Percentiles rank a stretch among this genome's conserved stretches.
Evolutionary conservation across 2,329 filamentous ascomycete genomes (phyloP).

Genomic region (Grosmannia serpens): DNA sequence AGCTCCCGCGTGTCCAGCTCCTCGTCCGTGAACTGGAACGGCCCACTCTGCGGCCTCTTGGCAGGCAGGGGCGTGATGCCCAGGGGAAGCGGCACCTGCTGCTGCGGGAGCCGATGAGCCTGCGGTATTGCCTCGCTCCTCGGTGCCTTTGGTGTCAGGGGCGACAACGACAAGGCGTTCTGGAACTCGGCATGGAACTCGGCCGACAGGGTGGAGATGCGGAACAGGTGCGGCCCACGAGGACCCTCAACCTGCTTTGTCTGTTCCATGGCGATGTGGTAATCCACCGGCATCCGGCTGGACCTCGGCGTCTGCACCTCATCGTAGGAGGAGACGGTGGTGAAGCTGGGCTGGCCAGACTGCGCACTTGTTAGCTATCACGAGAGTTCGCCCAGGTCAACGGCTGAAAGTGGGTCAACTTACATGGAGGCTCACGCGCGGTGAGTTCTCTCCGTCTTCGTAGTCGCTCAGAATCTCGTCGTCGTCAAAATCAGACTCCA

Average conservation of each 20-base stretch:
- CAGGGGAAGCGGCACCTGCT: slow-evolving; percentile 23
- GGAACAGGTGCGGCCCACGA: slow-evolving; percentile 76
- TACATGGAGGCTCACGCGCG: slow-evolving; percentile 58
- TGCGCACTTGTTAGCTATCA: slow-evolving; percentile 20
- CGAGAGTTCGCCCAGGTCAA: neutral
- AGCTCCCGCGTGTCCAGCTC: slow-evolving; percentile 50
- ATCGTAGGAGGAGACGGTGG: slow-evolving; percentile 78
- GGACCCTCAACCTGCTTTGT: slow-evolving; percentile 66
- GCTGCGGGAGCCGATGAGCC: neutral
- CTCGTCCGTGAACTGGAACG: slow-evolving; percentile 44
- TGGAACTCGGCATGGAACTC: slow-evolving; percentile 44
- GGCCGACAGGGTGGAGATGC: slow-evolving; percentile 51
- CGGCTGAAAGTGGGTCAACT: slow-evolving; percentile 20
- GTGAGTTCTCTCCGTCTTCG: slow-evolving; percentile 51
- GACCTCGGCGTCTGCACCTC: slow-evolving; percentile 70
- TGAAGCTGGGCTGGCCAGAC: slow-evolving; percentile 65
- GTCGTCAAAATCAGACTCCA: slow-evolving; percentile 65
- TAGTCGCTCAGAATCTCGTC: slow-evolving; percentile 46
- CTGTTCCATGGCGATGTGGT: slow-evolving; percentile 45
- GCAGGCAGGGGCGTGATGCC: slow-evolving; percentile 26
- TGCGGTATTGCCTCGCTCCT: neutral
- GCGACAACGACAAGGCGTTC: slow-evolving; percentile 56
- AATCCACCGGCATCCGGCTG: slow-evolving; percentile 46
- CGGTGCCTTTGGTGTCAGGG: slow-evolving; percentile 54
- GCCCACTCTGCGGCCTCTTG: slow-evolving; percentile 29